Evolutionary conservation across 305 asterid species (phyloP).

Genomic region (Fraxinus greggii): DNA sequence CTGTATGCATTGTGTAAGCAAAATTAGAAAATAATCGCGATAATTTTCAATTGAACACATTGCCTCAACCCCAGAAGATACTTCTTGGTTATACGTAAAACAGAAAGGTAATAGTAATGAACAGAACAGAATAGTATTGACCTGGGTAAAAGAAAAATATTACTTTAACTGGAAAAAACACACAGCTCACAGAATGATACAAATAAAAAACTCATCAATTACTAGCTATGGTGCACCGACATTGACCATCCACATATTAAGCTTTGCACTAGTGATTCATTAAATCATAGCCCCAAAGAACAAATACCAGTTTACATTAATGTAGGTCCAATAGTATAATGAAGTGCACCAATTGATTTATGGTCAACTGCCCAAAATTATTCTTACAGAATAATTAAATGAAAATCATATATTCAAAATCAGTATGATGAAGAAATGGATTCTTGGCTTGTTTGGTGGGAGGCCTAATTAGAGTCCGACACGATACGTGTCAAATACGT

Average conservation of each 20-base stretch:
- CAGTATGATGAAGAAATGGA: slow-evolving; percentile 21
- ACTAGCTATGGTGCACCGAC: no score
- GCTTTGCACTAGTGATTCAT: background rate
- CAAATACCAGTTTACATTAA: background rate
- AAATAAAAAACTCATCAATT: background rate
- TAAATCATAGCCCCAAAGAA: background rate
- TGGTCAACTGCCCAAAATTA: slow-evolving; percentile 8
- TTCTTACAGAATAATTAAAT: slow-evolving; percentile 12
- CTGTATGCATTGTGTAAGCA: background rate
- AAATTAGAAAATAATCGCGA: no score
- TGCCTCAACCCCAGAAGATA: background rate
- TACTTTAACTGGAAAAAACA: background rate
- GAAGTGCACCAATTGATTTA: background rate
- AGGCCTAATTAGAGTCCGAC: slow-evolving; percentile 13
- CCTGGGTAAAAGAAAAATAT: background rate
- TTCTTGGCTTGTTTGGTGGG: slow-evolving; percentile 16
- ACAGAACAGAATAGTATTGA: background rate
- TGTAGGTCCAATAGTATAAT: background rate
- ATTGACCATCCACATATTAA: background rate
- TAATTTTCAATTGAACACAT: background rate
- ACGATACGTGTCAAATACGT: no score
- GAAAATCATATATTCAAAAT: slow-evolving; percentile 8
- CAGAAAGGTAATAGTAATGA: background rate
- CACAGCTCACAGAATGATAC: background rate
- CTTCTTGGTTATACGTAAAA: background rate